Conservation (phyloP, 768 basidiomycete species). For the Terana coerulea region DNA sequence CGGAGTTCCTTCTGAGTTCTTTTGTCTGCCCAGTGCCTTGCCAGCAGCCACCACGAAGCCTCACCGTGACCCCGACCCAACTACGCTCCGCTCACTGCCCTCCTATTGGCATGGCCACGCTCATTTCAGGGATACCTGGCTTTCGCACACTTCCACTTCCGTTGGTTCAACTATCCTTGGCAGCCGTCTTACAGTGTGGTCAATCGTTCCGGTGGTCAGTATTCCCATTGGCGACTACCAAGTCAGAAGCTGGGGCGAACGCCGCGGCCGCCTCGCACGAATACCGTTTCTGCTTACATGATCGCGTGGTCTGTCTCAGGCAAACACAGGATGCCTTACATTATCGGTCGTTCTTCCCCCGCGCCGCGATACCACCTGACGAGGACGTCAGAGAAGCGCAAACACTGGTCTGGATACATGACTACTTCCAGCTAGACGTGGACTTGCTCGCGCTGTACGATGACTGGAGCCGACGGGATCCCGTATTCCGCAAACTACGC, state of each 20-base stretch:
- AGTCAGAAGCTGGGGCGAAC: constrained; percentile 5
- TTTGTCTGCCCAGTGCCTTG: no score
- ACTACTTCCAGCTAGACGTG: constrained; percentile 87
- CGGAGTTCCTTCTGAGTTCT: no score
- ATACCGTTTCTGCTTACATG: constrained; percentile 75
- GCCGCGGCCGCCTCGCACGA: constrained; percentile 42
- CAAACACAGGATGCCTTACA: constrained; percentile 62
- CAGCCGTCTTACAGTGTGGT: constrained; percentile 76
- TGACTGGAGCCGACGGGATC: constrained; percentile 71
- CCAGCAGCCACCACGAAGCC: background rate
- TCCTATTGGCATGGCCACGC: background rate
- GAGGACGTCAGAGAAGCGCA: constrained; percentile 47
- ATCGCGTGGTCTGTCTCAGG: constrained; percentile 80
- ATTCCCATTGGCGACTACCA: constrained; percentile 32
- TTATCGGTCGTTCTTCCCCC: constrained; percentile 69
- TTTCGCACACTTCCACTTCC: constrained; percentile 62
- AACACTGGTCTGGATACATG: constrained; percentile 69
- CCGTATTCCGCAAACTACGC: constrained; percentile 63
- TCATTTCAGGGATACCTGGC: constrained; percentile 4
- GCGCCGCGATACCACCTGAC: constrained; percentile 28
- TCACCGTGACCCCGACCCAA: background rate
- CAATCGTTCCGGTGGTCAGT: constrained; percentile 84
- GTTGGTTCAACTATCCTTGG: constrained; percentile 68
- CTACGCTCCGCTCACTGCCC: background rate
- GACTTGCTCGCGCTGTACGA: constrained; percentile 69